Evolutionary conservation across 805 yeast species (phyloP).

Genomic region (Lipomyces orientalis): DNA sequence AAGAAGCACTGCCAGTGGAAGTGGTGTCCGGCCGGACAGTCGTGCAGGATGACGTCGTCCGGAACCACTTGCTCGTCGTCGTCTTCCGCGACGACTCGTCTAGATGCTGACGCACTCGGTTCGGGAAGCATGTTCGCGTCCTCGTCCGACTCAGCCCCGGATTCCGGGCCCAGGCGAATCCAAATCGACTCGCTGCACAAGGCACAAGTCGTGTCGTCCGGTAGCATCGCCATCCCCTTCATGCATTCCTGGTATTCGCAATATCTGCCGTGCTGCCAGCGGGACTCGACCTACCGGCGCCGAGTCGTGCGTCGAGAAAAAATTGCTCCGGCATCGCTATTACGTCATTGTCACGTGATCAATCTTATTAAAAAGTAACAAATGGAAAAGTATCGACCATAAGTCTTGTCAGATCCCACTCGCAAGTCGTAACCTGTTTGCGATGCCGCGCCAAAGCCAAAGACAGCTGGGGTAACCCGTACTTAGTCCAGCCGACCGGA

Average conservation of each 20-base stretch:
- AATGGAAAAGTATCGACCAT: no score
- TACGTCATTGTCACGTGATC: constrained; percentile 1
- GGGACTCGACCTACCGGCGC: no score
- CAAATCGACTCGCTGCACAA: constrained; percentile 24
- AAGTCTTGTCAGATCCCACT: no score
- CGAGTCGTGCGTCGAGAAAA: no score
- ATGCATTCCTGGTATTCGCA: neutral
- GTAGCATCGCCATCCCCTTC: constrained; percentile 3
- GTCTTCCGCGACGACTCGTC: neutral
- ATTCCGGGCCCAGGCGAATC: constrained; percentile 8
- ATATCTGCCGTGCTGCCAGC: neutral
- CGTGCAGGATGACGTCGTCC: constrained; percentile 29
- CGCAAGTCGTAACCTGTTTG: no score
- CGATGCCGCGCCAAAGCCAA: no score
- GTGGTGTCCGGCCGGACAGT: constrained; percentile 27
- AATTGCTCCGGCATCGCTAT: no score
- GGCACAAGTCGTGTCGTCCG: constrained; percentile 20
- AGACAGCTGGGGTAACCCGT: no score
- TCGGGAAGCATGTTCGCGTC: neutral
- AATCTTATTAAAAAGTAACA: no score
- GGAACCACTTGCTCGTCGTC: constrained; percentile 9
- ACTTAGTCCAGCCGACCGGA: no score
- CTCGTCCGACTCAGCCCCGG: constrained; percentile 18
- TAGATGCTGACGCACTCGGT: neutral
- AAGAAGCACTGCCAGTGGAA: constrained; percentile 35